Conservation (phyloP, 2,329 filamentous ascomycete genomes). For the Colletotrichum endophyticum region DNA sequence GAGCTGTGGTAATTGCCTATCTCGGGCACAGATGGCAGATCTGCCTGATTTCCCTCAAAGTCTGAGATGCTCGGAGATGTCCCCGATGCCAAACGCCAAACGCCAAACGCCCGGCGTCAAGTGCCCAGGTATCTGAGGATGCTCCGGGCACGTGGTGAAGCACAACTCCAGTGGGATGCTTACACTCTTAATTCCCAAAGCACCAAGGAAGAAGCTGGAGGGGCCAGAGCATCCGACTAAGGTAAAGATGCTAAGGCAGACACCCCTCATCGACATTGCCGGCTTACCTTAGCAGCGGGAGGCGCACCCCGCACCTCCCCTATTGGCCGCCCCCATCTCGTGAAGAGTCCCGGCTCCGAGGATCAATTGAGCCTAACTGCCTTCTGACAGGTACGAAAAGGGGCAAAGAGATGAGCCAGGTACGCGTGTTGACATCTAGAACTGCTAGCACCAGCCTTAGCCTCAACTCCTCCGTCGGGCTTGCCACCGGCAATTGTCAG, state of each 20-base stretch:
- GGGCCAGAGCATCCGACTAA: not conserved
- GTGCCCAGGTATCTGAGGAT: not conserved
- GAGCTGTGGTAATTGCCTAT: not conserved
- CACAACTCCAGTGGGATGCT: not conserved
- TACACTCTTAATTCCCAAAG: not conserved
- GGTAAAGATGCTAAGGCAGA: not conserved
- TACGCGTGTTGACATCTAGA: not conserved
- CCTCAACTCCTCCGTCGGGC: not conserved
- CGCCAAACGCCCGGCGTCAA: not conserved
- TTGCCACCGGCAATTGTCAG: not conserved
- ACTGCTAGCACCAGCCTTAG: not conserved
- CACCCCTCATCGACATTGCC: not conserved
- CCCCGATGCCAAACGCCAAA: not conserved
- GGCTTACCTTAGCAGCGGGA: not conserved
- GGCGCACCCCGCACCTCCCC: not conserved
- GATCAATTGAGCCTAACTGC: not conserved
- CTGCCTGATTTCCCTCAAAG: not conserved
- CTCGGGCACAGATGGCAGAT: not conserved
- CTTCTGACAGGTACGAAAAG: not conserved
- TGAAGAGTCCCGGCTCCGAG: not conserved
- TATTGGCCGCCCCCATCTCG: not conserved
- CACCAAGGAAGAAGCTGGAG: not conserved
- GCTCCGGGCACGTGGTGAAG: not conserved
- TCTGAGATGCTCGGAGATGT: not conserved
- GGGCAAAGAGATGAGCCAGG: not conserved